phyloP scores from a whole-genome alignment of 768 basidiomycete species.

The Pulveroboletus sp. region DNA sequence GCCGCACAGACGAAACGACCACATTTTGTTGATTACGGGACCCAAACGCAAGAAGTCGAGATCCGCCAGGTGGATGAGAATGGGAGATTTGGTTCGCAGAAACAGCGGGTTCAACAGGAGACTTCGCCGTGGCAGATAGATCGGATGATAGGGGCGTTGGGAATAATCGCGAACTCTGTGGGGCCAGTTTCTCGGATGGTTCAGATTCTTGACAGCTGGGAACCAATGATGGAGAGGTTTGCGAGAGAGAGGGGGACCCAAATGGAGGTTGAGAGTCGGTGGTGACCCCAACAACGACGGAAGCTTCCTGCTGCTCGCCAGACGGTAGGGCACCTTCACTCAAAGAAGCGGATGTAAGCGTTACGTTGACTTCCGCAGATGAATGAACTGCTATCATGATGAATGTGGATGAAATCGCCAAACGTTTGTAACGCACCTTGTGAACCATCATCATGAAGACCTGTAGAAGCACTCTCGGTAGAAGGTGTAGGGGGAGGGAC shows the following conservation, averaged over 20 bases:
- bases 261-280: conserved; percentile 2
- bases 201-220: conserved; percentile 19
- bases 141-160: conserved; percentile 30
- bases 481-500: neutral
- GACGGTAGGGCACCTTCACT: conserved; percentile 12
- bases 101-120: conserved; percentile 40
- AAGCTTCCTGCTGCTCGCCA: conserved; percentile 12
- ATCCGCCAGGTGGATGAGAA: conserved; percentile 39
- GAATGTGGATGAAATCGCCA: conserved; percentile 5
- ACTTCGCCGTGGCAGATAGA: conserved; percentile 13
- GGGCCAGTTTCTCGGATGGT: conserved; percentile 13
- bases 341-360: neutral
- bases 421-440: conserved; percentile 18
- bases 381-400: conserved; percentile 12
- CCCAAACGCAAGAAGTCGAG: conserved; percentile 41
- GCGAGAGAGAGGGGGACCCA: conserved; percentile 14
- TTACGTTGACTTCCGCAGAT: conserved; percentile 5
- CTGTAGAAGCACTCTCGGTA: conserved; percentile 11
- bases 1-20: conserved; percentile 13
- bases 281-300: neutral
- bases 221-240: conserved; percentile 2
- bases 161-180: conserved; percentile 35
- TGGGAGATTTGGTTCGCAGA: conserved; percentile 32
- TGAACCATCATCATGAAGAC: conserved; percentile 8
- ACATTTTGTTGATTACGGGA: conserved; percentile 25